phyloP scores from a whole-genome alignment of 768 basidiomycete species.

The Agrocybe praecox region DNA sequence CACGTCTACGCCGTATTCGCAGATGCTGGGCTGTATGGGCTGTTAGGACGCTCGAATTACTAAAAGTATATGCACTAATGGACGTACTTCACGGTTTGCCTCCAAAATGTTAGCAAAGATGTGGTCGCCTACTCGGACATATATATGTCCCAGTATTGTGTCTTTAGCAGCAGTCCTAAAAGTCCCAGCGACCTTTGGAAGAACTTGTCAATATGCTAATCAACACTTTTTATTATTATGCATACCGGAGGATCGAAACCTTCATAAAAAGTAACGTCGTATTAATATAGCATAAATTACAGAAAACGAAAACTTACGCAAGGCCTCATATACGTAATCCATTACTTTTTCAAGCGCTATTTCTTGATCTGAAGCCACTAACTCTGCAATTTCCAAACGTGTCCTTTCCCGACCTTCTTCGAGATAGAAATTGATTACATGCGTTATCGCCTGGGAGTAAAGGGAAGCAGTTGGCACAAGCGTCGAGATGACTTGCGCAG shows the following conservation, averaged over 20 bases:
- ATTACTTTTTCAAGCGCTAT: constrained; percentile 34
- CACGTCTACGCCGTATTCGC: constrained; percentile 20
- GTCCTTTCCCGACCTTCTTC: constrained; percentile 34
- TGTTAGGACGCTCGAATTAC: too few species aligned
- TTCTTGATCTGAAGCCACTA: constrained; percentile 28
- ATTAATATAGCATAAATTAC: background rate
- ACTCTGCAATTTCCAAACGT: constrained; percentile 40
- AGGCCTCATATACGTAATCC: constrained; percentile 47
- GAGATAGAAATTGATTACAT: constrained; percentile 64
- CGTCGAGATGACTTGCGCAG: constrained; percentile 53
- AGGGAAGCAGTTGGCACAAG: constrained; percentile 55
- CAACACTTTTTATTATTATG: background rate
- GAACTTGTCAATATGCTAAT: constrained; percentile 3
- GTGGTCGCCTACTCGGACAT: constrained; percentile 29
- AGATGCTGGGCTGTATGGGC: constrained; percentile 23
- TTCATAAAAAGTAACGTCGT: constrained; percentile 7
- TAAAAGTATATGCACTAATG: too few species aligned
- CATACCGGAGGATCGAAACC: constrained; percentile 36
- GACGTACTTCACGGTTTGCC: constrained; percentile 43
- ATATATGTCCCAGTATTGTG: constrained; percentile 22
- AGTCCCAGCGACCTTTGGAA: constrained; percentile 37
- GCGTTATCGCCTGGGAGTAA: constrained; percentile 57
- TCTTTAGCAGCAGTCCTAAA: constrained; percentile 38
- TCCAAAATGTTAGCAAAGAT: constrained; percentile 37
- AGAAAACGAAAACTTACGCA: constrained; percentile 33